These are phyloP conservation scores for Apiospora sp. DNA, from an alignment of 2,329 filamentous ascomycete genomes.

Conservation along the genomic window DNA sequence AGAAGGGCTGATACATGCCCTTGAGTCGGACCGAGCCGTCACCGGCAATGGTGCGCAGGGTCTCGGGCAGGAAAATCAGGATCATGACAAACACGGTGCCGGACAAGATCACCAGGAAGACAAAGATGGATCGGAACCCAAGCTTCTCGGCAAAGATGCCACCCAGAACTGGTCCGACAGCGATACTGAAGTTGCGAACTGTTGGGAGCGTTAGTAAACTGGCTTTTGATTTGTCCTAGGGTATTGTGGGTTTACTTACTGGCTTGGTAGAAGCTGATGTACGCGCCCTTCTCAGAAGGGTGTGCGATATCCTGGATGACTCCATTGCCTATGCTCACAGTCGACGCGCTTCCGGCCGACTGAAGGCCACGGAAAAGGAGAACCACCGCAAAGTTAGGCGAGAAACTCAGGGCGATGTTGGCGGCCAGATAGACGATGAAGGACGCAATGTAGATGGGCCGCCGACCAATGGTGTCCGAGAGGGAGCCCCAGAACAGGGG, in stretches of 20 bases:
- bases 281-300: slow-evolving; percentile 38
- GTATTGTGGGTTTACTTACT: slow-evolving; percentile 33
- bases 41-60: slow-evolving; percentile 39
- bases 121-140: slow-evolving; percentile 44
- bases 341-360: slow-evolving; percentile 56
- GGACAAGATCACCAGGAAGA: slow-evolving; percentile 39
- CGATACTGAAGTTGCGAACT: slow-evolving; percentile 42
- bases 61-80: slow-evolving; percentile 40
- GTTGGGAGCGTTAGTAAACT: background rate
- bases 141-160: slow-evolving; percentile 40
- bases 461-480: slow-evolving; percentile 55
- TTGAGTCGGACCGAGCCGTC: slow-evolving; percentile 36
- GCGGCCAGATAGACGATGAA: slow-evolving; percentile 56
- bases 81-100: slow-evolving; percentile 34
- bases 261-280: slow-evolving; percentile 44
- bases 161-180: slow-evolving; percentile 44
- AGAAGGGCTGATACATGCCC: slow-evolving; percentile 39
- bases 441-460: slow-evolving; percentile 53
- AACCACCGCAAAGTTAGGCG: slow-evolving; percentile 50
- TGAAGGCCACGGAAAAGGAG: slow-evolving; percentile 56
- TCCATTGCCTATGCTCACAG: slow-evolving; percentile 52
- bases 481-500: slow-evolving; percentile 58
- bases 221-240: too few species aligned
- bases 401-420: slow-evolving; percentile 54
- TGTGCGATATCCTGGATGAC: slow-evolving; percentile 45